These are phyloP conservation scores for Russula foetens DNA, from an alignment of 768 basidiomycete genomes.

Conservation along the genomic window DNA sequence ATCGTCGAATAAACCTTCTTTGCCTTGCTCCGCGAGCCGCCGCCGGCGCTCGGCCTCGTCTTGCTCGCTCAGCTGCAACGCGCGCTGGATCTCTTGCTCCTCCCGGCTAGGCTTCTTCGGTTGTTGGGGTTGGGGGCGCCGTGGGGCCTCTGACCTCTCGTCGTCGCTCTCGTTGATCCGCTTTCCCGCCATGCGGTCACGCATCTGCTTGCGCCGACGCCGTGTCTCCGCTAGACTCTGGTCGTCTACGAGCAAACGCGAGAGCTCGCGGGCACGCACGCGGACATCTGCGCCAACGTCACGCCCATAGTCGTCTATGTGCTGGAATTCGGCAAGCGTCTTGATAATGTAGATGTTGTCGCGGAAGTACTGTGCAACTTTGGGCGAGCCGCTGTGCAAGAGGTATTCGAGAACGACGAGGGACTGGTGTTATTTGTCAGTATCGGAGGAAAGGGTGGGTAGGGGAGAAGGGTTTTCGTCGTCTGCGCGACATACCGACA, in stretches of 20 bases:
- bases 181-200: slow-evolving; percentile 73
- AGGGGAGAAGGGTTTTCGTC: not conserved
- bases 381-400: slow-evolving; percentile 89
- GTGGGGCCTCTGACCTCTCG: slow-evolving; percentile 25
- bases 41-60: slow-evolving; percentile 69
- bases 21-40: slow-evolving; percentile 60
- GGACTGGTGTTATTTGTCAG: slow-evolving; percentile 38
- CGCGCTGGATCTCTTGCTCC: slow-evolving; percentile 72
- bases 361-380: slow-evolving; percentile 92
- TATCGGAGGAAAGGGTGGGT: not conserved
- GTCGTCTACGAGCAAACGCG: slow-evolving; percentile 81
- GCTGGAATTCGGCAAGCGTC: slow-evolving; percentile 96
- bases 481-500: slow-evolving; percentile 13
- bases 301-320: slow-evolving; percentile 82
- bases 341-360: slow-evolving; percentile 96
- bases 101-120: slow-evolving; percentile 33
- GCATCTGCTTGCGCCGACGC: slow-evolving; percentile 72
- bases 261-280: slow-evolving; percentile 95
- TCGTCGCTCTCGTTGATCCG: slow-evolving; percentile 31
- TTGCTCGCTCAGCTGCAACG: slow-evolving; percentile 82
- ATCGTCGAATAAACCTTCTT: slow-evolving; percentile 77
- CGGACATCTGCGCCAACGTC: slow-evolving; percentile 94
- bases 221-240: slow-evolving; percentile 71
- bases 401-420: slow-evolving; percentile 89
- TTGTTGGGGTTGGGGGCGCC: slow-evolving; percentile 16